Conservation (phyloP, 345 rosid species). For the Populus alba region DNA sequence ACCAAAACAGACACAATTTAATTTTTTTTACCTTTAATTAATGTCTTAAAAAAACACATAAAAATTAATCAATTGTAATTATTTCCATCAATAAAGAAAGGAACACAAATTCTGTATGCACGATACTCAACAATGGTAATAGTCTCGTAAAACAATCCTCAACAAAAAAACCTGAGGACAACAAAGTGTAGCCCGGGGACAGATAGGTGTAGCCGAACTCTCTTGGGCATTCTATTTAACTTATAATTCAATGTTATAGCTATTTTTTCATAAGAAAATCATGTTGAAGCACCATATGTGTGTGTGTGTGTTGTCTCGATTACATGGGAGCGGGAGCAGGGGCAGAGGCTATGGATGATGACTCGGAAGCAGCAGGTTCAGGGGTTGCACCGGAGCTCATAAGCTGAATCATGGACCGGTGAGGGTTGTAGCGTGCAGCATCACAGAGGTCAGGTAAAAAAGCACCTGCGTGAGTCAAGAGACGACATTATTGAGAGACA, state of each 20-base stretch:
- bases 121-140: not conserved
- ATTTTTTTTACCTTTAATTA: no score
- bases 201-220: not conserved
- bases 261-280: not conserved
- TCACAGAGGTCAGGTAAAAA: conserved; percentile 80
- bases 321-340: conserved; percentile 27
- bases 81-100: not conserved
- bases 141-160: not conserved
- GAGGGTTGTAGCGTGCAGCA: conserved; percentile 59
- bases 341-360: conserved; percentile 1
- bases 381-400: conserved; percentile 61
- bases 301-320: not conserved
- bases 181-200: not conserved
- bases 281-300: not conserved
- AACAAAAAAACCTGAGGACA: not conserved
- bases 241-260: not conserved
- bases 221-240: not conserved
- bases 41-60: not conserved
- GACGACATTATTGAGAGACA: conserved; percentile 1
- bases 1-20: no score
- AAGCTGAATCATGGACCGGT: conserved; percentile 68
- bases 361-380: conserved; percentile 36
- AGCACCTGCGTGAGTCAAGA: conserved; percentile 53
- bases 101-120: not conserved
- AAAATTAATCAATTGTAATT: not conserved